A percentile compares a stretch with the other conserved stretches of the same genome.
Conservation (phyloP, 257 asterid genomes). For the Solanum rostratum region DNA sequence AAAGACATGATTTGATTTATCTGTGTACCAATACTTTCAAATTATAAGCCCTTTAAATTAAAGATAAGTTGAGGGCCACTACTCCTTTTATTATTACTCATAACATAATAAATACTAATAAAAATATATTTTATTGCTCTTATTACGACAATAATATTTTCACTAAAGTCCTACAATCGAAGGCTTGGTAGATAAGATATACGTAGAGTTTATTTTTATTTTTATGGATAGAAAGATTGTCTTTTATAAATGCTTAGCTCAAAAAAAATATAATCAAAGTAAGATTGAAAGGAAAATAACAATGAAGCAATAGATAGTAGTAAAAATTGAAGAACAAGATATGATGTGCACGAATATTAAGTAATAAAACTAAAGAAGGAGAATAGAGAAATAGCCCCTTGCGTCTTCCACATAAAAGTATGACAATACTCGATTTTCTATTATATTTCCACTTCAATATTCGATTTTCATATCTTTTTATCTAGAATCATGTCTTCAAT, state of each 20-base stretch:
- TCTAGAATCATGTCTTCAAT: neutral
- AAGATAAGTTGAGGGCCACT: neutral
- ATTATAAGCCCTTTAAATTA: neutral
- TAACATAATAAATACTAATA: neutral
- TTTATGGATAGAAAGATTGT: accelerated
- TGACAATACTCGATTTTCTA: accelerated
- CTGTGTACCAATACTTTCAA: neutral
- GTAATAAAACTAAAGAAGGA: neutral
- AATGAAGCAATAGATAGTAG: neutral
- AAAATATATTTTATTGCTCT: neutral
- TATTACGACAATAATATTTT: neutral
- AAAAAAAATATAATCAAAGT: neutral
- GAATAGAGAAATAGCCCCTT: neutral
- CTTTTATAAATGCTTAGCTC: accelerated
- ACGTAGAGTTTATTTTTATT: neutral
- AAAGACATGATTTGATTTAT: neutral
- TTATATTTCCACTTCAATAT: neutral
- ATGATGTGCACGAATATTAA: neutral
- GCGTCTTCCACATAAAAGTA: neutral
- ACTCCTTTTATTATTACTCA: neutral
- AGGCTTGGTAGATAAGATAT: neutral
- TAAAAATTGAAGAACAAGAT: neutral
- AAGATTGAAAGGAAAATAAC: neutral
- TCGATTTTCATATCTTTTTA: neutral
- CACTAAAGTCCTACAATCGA: neutral